Evolutionary conservation across 441 rosid genomes (phyloP), one percentile per base, ranked within the genome.

Genomic region (Populus hybrid): DNA sequence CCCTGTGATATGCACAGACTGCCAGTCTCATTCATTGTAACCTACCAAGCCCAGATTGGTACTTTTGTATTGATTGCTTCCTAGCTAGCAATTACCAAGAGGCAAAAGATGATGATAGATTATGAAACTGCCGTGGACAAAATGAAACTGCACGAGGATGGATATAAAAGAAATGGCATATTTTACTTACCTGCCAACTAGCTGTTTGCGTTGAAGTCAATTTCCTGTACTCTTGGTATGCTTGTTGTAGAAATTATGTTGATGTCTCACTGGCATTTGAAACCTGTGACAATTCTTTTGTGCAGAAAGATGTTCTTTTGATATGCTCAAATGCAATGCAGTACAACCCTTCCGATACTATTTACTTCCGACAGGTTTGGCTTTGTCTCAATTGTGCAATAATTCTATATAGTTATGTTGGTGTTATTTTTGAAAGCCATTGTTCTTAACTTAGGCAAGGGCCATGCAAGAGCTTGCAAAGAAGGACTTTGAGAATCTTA

Each of bases 301-400:
- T 86, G 90, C 98, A 94, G 98, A 86, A 87, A 70, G 98, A 94
- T 63, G 84, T 94, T 70, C 84, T 87, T 73, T 83, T 92, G 79
- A 89, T 94, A 80, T 92, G 98, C 82, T 80, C 95, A 11, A 94
- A 94, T 73, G 98, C 98, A 34, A 92, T 92, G 98, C 88, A 90
- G 81, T 94, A 92, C 79, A 94, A 94, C 86, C 68, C 97, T 26
- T 83, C 98, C 16, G 98, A 94, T 82, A 94, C 98, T 65, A 83
- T 94, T 32, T 94, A 91, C 78, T 92, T 84, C 80, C 88, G 95
- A 67, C 98, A 94, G 97, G 98, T 94, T 79, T 79, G 82, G 26
- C 80, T 67, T 30, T 10, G n/a, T 81, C 77, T 77, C 67, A 73
- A 36, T 70, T 42, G 35, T 76, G 32, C 24, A 35, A 75, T 18